Conservation (phyloP, 495 filamentous ascomycete species). For the Amphirosellinia nigrospora region DNA sequence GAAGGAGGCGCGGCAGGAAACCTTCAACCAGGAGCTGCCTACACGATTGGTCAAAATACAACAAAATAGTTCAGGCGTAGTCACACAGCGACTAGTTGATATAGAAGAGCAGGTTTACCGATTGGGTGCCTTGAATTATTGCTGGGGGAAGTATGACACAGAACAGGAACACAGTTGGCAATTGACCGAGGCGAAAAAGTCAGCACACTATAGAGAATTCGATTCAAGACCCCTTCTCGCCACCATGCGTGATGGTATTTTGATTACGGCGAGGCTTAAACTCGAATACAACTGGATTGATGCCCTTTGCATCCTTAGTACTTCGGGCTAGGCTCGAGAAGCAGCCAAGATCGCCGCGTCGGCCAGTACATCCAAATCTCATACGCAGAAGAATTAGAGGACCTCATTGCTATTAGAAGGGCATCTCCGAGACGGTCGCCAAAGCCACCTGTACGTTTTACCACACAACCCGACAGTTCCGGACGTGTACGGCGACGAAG, state of each 20-base stretch:
- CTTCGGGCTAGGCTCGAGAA: not conserved
- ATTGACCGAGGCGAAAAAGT: not conserved
- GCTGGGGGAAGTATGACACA: not conserved
- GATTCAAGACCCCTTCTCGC: not conserved
- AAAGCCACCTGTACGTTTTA: not conserved
- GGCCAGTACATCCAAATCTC: not conserved
- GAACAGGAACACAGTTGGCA: not conserved
- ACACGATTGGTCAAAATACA: not conserved
- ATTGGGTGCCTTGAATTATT: not conserved
- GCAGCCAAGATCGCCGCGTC: not conserved
- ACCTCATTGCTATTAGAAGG: not conserved
- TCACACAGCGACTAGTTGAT: not conserved
- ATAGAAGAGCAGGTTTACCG: not conserved
- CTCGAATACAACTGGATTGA: not conserved
- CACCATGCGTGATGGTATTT: not conserved
- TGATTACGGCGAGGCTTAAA: not conserved
- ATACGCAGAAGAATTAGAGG: not conserved
- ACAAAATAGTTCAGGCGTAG: not conserved
- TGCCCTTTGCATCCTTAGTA: not conserved
- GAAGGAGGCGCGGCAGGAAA: not conserved
- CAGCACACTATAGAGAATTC: not conserved
- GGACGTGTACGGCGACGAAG: not conserved
- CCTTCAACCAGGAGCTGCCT: not conserved
- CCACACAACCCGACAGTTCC: not conserved
- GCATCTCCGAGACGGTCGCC: not conserved